Evolutionary conservation across 192 early-diverging fungal genomes (phyloP).

Genomic region (Pecoramyces ruminantium): DNA sequence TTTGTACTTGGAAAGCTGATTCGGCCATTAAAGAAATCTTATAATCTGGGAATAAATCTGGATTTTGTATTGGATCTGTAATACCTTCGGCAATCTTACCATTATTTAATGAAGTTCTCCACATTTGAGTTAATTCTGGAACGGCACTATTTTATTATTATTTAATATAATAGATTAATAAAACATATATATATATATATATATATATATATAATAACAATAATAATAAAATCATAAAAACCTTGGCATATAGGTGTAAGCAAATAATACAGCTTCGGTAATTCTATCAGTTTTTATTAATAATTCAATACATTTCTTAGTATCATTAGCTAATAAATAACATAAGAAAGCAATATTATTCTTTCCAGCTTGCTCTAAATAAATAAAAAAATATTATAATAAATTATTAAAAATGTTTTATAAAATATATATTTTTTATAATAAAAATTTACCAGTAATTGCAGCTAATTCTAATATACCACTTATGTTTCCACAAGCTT

Average conservation of each 20-base stretch:
- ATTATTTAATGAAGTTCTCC: background rate
- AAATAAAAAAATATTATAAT: too few species aligned
- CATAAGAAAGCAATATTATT: slow-evolving; percentile 88
- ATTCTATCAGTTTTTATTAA: slow-evolving; percentile 72
- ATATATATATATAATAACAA: background rate
- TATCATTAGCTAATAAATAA: slow-evolving; percentile 50
- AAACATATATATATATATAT: too few species aligned
- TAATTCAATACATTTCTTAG: slow-evolving; percentile 70
- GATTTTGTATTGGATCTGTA: background rate
- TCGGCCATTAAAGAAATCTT: background rate
- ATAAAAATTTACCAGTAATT: slow-evolving; percentile 22
- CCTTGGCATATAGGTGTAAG: slow-evolving; percentile 69
- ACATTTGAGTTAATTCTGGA: background rate
- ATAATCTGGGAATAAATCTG: background rate
- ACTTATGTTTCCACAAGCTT: slow-evolving; percentile 64
- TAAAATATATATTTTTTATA: background rate
- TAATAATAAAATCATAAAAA: too few species aligned
- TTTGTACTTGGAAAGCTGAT: background rate
- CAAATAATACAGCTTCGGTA: slow-evolving; percentile 88
- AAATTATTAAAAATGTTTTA: too few species aligned
- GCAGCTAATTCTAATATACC: slow-evolving; percentile 63
- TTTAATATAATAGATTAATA: too few species aligned
- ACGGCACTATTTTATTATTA: background rate
- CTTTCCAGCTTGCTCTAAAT: slow-evolving; percentile 47
- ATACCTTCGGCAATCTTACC: background rate